Conservation (phyloP, 2,329 filamentous ascomycete species). For the Cercospora beticola region DNA sequence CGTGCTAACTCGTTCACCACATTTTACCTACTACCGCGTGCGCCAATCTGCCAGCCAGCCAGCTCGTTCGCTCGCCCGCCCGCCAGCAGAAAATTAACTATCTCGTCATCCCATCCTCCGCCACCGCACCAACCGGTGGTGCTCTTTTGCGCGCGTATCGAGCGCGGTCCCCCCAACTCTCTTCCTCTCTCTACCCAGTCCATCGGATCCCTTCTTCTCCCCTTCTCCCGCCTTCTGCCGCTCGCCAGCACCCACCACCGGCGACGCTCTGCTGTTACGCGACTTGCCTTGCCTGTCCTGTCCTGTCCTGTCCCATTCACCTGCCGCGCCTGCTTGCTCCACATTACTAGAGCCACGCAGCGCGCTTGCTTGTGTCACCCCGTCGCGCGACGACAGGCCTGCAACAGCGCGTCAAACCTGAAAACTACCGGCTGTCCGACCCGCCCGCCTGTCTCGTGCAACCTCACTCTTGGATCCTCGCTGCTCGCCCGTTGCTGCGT, state of each 20-base stretch:
- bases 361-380: constrained; percentile 10
- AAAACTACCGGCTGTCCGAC: constrained; percentile 15
- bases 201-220: constrained; percentile 11
- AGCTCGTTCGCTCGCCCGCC: not conserved
- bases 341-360: not conserved
- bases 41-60: not conserved
- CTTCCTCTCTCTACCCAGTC: constrained; percentile 4
- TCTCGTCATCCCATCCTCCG: constrained; percentile 1
- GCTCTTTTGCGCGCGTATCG: constrained; percentile 4
- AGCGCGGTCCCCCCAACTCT: not conserved
- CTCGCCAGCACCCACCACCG: not conserved
- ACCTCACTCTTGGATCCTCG: constrained; percentile 16
- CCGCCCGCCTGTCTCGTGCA: constrained; percentile 18
- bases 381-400: constrained; percentile 13
- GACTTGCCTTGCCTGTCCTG: not conserved
- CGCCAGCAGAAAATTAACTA: not conserved
- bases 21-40: not conserved
- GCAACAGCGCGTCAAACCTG: constrained; percentile 8
- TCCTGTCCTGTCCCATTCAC: not conserved
- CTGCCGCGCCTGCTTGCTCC: constrained; percentile 5
- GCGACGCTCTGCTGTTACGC: not conserved
- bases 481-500: not conserved
- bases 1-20: not conserved
- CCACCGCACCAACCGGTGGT: not conserved
- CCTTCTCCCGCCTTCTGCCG: constrained; percentile 8